Evolutionary conservation across 345 rosid genomes (phyloP).

Genomic region (Adansonia digitata): DNA sequence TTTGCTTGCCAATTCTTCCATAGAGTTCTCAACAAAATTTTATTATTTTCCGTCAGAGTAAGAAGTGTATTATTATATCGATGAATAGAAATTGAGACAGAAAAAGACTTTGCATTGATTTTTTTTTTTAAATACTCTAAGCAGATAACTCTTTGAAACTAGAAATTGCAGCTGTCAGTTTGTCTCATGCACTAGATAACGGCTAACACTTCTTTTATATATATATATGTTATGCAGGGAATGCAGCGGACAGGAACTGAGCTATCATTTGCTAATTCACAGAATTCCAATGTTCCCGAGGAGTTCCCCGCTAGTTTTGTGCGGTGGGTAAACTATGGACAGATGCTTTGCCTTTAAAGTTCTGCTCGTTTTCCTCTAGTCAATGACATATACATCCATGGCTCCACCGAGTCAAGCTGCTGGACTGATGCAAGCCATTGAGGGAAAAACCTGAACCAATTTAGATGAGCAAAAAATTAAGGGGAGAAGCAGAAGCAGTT

Average conservation of each 20-base stretch:
- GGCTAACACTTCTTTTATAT: not conserved
- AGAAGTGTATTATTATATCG: not conserved
- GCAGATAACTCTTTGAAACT: not conserved
- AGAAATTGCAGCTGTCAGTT: not conserved
- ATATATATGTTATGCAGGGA: slow-evolving; percentile 55
- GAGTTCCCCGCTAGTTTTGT: slow-evolving; percentile 74
- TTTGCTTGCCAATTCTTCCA: no score
- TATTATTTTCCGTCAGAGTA: not conserved
- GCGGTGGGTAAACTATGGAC: slow-evolving; percentile 75
- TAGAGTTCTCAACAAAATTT: not conserved
- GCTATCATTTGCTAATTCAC: slow-evolving; percentile 22
- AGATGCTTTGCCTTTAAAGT: slow-evolving; percentile 65
- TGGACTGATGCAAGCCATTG: not conserved
- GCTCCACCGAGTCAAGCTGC: not conserved
- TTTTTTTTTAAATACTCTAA: no score
- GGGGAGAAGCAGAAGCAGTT: slow-evolving; percentile 1
- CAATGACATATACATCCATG: not conserved
- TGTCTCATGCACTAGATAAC: not conserved
- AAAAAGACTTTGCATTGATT: not conserved
- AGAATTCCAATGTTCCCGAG: slow-evolving; percentile 32
- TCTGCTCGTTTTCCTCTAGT: not conserved
- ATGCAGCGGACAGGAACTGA: slow-evolving; percentile 47
- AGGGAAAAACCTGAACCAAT: not conserved
- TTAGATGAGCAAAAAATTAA: not conserved
- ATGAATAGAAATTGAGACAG: not conserved